Percentiles rank a stretch among this genome's conserved stretches.
Evolutionary conservation across 192 early-diverging fungal genomes (phyloP).

Genomic region (Umbelopsis vinacea): DNA sequence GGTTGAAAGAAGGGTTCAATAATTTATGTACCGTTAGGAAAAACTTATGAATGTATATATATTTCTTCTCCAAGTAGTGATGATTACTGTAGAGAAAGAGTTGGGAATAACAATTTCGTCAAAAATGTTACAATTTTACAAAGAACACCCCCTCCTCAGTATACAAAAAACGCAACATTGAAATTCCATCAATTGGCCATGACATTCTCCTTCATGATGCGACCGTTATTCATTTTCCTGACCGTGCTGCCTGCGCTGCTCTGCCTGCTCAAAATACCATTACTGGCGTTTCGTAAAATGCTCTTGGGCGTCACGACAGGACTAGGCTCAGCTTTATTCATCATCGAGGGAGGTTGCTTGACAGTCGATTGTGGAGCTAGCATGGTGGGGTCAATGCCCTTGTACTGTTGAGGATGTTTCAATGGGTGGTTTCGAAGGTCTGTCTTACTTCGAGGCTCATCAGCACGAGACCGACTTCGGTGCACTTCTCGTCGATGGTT

Average conservation of each 20-base stretch:
- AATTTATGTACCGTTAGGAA: too few relatives aligned
- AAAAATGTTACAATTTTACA: too few relatives aligned
- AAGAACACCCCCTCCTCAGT: neutral
- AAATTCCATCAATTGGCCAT: neutral
- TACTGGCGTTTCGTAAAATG: neutral
- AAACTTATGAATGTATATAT: too few relatives aligned
- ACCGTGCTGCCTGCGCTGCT: constrained; percentile 12
- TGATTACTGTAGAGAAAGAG: too few relatives aligned
- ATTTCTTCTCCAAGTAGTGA: too few relatives aligned
- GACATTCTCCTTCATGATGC: neutral
- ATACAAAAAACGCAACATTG: neutral
- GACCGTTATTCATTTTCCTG: constrained; percentile 5
- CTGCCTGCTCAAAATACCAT: constrained; percentile 8
- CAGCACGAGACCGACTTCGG: neutral
- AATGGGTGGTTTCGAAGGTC: neutral
- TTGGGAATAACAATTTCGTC: too few relatives aligned
- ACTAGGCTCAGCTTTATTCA: neutral
- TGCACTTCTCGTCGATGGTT: neutral
- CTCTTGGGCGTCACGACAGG: constrained; percentile 8
- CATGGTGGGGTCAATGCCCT: neutral
- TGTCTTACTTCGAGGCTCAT: neutral
- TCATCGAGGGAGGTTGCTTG: neutral
- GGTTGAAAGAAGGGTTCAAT: too few relatives aligned
- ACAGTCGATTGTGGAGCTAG: neutral
- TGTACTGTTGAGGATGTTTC: neutral